Conservation (phyloP, 306 rosid species). For the Vigna reflexopilosa region DNA sequence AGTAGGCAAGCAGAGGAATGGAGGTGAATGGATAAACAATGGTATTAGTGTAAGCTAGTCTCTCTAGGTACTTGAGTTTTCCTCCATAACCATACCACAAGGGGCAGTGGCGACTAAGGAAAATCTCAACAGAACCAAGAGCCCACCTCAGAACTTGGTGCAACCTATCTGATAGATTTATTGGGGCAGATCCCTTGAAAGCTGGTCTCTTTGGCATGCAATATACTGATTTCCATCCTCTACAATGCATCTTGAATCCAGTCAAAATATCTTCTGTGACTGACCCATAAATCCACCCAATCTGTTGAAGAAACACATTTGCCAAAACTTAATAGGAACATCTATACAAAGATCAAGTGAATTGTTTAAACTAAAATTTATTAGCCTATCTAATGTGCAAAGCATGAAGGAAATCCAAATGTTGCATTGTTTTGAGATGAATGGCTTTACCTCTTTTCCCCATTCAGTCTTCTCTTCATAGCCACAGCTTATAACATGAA, state of each 20-base stretch:
- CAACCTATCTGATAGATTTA: conserved; percentile 61
- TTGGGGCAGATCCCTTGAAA: conserved; percentile 60
- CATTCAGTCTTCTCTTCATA: conserved; percentile 97
- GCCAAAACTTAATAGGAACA: not conserved
- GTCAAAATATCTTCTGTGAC: conserved; percentile 63
- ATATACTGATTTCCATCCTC: conserved; percentile 67
- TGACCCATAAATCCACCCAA: conserved; percentile 63
- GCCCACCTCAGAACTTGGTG: conserved; percentile 65
- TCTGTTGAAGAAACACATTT: conserved; percentile 43
- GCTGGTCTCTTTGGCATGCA: conserved; percentile 62
- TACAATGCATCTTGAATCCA: conserved; percentile 63
- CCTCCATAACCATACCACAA: conserved; percentile 66
- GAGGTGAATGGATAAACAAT: conserved; percentile 64
- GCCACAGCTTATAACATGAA: conserved; percentile 91
- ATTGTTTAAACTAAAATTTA: not conserved
- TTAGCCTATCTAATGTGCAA: not conserved
- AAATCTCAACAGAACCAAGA: conserved; percentile 63
- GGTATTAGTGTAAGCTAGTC: conserved; percentile 57
- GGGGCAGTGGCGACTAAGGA: conserved; percentile 62
- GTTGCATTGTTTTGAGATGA: conserved; percentile 7
- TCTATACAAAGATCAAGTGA: not conserved
- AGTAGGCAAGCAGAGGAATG: conserved; percentile 59
- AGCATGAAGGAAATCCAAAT: conserved; percentile 37
- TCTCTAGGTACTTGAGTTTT: conserved; percentile 54
- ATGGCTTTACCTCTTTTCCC: conserved; percentile 71